A percentile compares a stretch with the other conserved stretches of the same genome.
phyloP scores from a whole-genome alignment of 2,329 filamentous ascomycete genomes.

The Apiospora sp. region DNA sequence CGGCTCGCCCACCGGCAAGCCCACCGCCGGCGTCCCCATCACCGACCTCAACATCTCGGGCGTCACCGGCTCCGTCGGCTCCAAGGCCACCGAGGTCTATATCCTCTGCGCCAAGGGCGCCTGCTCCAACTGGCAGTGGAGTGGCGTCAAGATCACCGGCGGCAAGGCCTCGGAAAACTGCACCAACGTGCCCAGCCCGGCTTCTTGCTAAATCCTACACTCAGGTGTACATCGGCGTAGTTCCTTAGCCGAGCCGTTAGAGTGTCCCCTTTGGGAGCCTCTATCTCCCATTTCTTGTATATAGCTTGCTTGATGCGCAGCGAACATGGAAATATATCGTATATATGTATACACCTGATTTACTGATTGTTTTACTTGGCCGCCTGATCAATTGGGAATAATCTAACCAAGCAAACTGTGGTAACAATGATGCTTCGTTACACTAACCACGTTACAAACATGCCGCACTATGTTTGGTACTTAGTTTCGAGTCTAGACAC shows the following conservation, averaged over 20 bases:
- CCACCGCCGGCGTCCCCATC: constrained; percentile 56
- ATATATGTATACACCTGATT: background rate
- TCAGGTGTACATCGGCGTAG: background rate
- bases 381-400: background rate
- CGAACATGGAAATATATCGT: background rate
- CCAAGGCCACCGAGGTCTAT: constrained; percentile 42
- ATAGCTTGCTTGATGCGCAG: constrained; percentile 15
- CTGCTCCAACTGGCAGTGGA: constrained; percentile 48
- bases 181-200: constrained; percentile 56
- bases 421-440: background rate
- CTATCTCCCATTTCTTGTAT: background rate
- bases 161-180: constrained; percentile 60
- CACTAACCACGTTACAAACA: background rate
- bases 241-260: background rate
- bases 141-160: constrained; percentile 45
- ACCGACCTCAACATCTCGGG: constrained; percentile 49
- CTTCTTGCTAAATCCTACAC: constrained; percentile 33
- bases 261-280: background rate
- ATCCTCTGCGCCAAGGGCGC: constrained; percentile 49
- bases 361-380: background rate
- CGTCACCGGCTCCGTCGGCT: constrained; percentile 49
- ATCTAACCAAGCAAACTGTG: background rate
- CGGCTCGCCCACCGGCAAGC: constrained; percentile 47
- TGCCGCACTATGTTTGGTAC: background rate
- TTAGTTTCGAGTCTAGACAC: background rate